Evolutionary conservation across 2,329 filamentous ascomycete genomes (phyloP), one percentile per base, ranked within the genome.

Genomic region (Lasiodiplodia sp.): DNA sequence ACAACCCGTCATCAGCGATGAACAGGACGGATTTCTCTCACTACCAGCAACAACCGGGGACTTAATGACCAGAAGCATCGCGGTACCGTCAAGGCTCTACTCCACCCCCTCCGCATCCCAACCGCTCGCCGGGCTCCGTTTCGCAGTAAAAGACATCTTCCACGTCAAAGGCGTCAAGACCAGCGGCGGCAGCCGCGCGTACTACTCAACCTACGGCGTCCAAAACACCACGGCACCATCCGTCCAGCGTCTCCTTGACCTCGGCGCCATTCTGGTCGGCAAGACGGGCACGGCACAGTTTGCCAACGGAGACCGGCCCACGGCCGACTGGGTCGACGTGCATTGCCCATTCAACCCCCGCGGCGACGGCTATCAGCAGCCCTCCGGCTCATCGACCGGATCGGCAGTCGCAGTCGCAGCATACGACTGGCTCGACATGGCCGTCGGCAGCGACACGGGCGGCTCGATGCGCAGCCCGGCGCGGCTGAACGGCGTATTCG

Each of bases 241-340:
- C 2, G 68, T 76, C 12, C 72, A 76, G 62, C 73, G 70, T n/a
- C 73, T 76, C 34, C 47, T 76, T 11, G 70, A 74, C 28, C 72
- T 75, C 8, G 74, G 74, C 16, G 75, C 72, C 55, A 76, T 87
- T 10, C 74, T 87, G 12, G 78, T 88, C 0, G 86, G 86, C 3
- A 87, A 86, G 76, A 85, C 84, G 25, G 86, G 85, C 71, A 81
- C 82, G 2, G 79, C 82, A 1, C 84, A 86, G 70, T 82, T 87
- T 62, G 82, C 82, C 14, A 74, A 70, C 14, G 72, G 72, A 11
- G 74, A 77, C n/a, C 66, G 69, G 7, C 70, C 73, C n/a, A 73
- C 71, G 7, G 71, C 69, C 11, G 74, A 77, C 66, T 76, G 72
- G 68, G 70, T 76, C 11, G 74, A 77, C 56, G 71, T 73, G 11